Conservation (phyloP, 2,329 filamentous ascomycete species). For the Tolypocladium sp. region DNA sequence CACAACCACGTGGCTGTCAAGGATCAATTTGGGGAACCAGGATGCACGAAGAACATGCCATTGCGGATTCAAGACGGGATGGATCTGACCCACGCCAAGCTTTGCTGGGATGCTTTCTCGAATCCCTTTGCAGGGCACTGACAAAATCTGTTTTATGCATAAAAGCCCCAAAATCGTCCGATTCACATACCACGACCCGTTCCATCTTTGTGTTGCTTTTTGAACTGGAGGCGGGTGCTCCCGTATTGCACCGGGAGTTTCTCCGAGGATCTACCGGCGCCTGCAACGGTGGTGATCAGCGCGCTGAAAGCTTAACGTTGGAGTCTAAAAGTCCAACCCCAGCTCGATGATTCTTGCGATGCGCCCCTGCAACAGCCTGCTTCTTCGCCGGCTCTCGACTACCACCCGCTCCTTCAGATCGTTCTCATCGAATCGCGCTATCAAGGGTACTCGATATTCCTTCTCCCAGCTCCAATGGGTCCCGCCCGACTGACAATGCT, state of each 20-base stretch:
- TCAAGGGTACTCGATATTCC: conserved; percentile 12
- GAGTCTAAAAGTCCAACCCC: too few relatives aligned
- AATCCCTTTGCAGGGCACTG: too few relatives aligned
- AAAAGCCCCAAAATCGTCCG: background rate
- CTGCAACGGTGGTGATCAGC: background rate
- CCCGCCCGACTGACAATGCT: background rate
- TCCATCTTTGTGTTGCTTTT: too few relatives aligned
- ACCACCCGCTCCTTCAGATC: background rate
- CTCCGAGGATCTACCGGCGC: background rate
- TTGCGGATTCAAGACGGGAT: background rate
- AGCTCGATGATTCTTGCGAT: background rate
- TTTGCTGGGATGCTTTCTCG: background rate
- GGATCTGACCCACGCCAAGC: background rate
- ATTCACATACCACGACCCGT: background rate
- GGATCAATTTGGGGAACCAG: background rate
- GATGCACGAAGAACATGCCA: background rate
- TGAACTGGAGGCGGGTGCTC: background rate
- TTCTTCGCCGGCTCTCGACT: background rate
- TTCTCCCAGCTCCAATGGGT: background rate
- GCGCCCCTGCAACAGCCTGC: background rate
- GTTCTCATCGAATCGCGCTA: conserved; percentile 16
- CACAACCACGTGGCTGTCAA: background rate
- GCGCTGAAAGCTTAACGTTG: background rate
- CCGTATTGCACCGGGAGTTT: background rate
- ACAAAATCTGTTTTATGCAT: background rate